Conservation (phyloP, 116 monocot species). For the Iris pallida region DNA sequence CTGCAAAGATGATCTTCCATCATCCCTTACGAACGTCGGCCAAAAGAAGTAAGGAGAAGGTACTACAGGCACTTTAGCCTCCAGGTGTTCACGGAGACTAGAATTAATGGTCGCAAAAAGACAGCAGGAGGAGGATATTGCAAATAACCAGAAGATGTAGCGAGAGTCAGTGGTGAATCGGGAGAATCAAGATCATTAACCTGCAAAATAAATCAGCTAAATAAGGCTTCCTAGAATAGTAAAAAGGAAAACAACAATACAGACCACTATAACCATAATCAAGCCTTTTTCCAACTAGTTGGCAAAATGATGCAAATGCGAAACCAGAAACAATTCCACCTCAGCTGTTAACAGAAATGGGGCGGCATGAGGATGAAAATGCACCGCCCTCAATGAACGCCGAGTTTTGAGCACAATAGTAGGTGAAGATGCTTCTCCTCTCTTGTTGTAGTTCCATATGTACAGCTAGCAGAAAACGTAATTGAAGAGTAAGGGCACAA, state of each 20-base stretch:
- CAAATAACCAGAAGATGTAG: slow-evolving; percentile 79
- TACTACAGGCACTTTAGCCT: slow-evolving; percentile 25
- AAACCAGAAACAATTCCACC: slow-evolving; percentile 35
- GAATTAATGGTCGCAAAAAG: slow-evolving; percentile 51
- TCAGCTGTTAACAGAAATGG: slow-evolving; percentile 92
- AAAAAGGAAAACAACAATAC: neutral
- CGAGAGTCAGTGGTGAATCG: slow-evolving; percentile 71
- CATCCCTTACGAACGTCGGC: slow-evolving; percentile 33
- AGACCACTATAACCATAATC: neutral
- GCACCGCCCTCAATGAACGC: slow-evolving; percentile 92
- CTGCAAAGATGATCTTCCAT: slow-evolving; percentile 33
- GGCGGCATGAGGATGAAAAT: slow-evolving; percentile 97
- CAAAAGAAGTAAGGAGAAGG: slow-evolving; percentile 40
- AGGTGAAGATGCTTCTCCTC: slow-evolving; percentile 63
- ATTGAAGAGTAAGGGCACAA: slow-evolving; percentile 7
- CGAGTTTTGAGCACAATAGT: slow-evolving; percentile 78
- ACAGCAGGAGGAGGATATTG: slow-evolving; percentile 84
- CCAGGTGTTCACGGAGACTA: slow-evolving; percentile 18
- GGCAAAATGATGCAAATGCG: slow-evolving; percentile 2
- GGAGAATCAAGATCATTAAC: slow-evolving; percentile 97
- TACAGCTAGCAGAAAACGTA: slow-evolving; percentile 50
- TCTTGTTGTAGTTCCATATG: slow-evolving; percentile 91
- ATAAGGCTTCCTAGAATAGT: slow-evolving; percentile 1
- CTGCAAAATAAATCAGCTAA: slow-evolving; percentile 32
- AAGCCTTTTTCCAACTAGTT: neutral